Base-by-base conservation (phyloP, 2,329 filamentous ascomycete species). In the Colletotrichum costaricense region DNA sequence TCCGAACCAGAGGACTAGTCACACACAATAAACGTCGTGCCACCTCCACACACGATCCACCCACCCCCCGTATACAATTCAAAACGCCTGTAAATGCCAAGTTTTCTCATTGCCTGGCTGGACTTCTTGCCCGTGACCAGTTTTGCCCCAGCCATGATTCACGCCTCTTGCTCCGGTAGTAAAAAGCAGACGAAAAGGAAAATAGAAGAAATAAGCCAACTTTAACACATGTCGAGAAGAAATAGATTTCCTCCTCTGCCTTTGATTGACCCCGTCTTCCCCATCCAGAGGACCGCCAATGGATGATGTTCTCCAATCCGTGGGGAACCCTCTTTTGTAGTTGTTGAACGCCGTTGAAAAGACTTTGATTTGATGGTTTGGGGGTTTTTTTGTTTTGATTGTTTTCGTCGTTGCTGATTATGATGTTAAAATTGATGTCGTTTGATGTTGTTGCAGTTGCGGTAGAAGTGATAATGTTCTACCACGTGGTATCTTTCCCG, bases 1-100 rank as follows among this genome's bases (percentile, higher is more conserved):
- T 55, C 14, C 52, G 49, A 62, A 42, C 8, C 8, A 14, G 35
- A 16, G 16, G 9, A 60, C 2, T n/a, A 33, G 35, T 52, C 59
- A 26, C 59, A 62, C 26, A 63, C 30, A 35, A 38, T 6, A 28
- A 14, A n/a, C 16, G 3, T 16, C 58, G 42, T 46, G 16, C 5
- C 12, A 30, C 56, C n/a, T 42, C 35, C 52, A 19, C 30, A 24
- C 6, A 16, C 35, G 12, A 8, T n/a, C n/a, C 9, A 26, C 59
- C 57, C 22, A 19, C n/a, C 26, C 49, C 38, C 28, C 58, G 35
- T 46, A 30, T 19, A 62, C 57, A 52, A 52, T 42, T 66, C 67
- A 56, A 57, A 73, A 73, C 71, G 67, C 71, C 71, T 73, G 71
- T 67, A 73, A 67, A 73, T 71, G 67, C 71, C 67, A 73, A 73